These are phyloP conservation scores for Aspergillus haitiensis DNA, from an alignment of 495 filamentous ascomycete species.

Conservation along the genomic window DNA sequence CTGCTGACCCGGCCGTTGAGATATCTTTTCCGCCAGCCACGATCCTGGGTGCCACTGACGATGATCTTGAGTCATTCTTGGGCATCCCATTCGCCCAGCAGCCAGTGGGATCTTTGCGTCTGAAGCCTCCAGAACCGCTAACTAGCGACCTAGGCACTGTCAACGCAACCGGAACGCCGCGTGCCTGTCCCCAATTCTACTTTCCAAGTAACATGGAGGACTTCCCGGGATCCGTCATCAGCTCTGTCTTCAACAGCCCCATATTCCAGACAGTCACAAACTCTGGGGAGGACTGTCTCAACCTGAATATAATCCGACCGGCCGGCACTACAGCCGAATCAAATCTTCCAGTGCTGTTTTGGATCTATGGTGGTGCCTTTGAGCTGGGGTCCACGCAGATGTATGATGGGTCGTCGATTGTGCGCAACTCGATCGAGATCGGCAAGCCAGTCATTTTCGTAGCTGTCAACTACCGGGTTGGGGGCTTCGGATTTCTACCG, in stretches of 20 bases:
- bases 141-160: no score
- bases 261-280: slow-evolving; percentile 9
- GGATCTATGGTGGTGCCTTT: slow-evolving; percentile 64
- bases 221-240: no score
- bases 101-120: no score
- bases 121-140: no score
- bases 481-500: slow-evolving; percentile 54
- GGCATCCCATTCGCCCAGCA: no score
- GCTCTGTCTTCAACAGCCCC: no score
- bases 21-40: no score
- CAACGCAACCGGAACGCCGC: no score
- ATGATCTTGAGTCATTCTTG: no score
- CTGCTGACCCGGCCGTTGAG: neutral
- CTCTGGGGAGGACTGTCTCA: slow-evolving; percentile 53
- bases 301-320: slow-evolving; percentile 54
- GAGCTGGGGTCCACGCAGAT: slow-evolving; percentile 49
- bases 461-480: slow-evolving; percentile 61
- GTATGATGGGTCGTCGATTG: slow-evolving; percentile 57
- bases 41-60: no score
- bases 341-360: slow-evolving; percentile 51
- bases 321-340: slow-evolving; percentile 33
- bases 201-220: no score
- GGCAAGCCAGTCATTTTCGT: slow-evolving; percentile 60
- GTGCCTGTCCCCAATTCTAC: no score
- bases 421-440: slow-evolving; percentile 40